Evolutionary conservation across 2,329 filamentous ascomycete species (phyloP), one percentile per base, ranked within the genome.

Genomic region (Fusarium sp.): DNA sequence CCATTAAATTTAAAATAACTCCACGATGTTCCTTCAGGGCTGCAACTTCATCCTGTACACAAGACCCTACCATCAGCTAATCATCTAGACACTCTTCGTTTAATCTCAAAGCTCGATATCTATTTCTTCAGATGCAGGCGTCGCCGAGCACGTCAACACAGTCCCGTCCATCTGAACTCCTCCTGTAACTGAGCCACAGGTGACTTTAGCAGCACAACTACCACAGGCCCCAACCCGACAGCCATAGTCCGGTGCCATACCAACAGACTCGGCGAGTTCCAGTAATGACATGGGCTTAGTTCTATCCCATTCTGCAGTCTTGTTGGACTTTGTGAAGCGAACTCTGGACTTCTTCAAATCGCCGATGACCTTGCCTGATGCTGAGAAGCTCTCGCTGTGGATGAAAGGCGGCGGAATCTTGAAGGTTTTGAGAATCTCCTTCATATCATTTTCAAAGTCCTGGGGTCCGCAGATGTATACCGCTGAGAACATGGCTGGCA

Each of bases 261-360:
- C 49, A 20, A 57, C 40, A 25, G 55, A 57, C 19, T 57, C 54
- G 15, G 54, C 48, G 33, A 54, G 54, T 10, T 57, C 48, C 48
- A 57, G 13, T 4, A 57, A 15, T 9, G 48, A 44, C 48, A 57
- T 39, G 4, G 48, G 27, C 8, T 30, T 53, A 2, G 19, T 20
- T 14, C 37, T 57, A 22, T 54, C 17, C 54, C 54, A 57, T 15
- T 45, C 23, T 7, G 22, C 39, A 30, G 32, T 30, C 49, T 54
- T 57, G 11, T 27, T 27, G 10, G 54, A 57, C 48, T 54, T 57
- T 13, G 32, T 37, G 17, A 57, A 57, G 9, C 19, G 54, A 4
- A 57, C 48, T 27, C n/a, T 44, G n/a, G 54, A 49, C n/a, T 27
- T 45, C 39, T 44, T 22, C 3, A 57, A 7, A 22, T 57, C 48